These are phyloP conservation scores for Aspergillus oerlinghausenensis DNA, from an alignment of 2,329 filamentous ascomycete genomes.

Conservation along the genomic window DNA sequence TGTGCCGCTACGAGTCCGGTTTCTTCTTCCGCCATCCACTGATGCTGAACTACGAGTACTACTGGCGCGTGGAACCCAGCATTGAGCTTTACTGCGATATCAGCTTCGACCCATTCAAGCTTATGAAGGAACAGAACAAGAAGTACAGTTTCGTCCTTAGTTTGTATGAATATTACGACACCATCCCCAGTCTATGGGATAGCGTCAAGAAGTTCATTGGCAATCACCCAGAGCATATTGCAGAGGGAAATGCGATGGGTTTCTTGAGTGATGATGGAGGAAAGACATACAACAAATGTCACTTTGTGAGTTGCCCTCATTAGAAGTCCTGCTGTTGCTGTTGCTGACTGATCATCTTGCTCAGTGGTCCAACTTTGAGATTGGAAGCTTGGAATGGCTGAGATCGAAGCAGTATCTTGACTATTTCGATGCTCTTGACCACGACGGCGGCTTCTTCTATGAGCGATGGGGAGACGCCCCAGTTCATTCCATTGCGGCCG, in stretches of 20 bases:
- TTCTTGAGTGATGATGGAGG: constrained; percentile 91
- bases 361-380: constrained; percentile 98
- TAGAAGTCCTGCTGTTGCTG: background rate
- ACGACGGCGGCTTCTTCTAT: constrained; percentile 96
- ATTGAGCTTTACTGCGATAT: constrained; percentile 96
- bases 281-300: constrained; percentile 92
- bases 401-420: constrained; percentile 83
- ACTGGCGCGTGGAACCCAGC: constrained; percentile 98
- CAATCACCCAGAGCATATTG: constrained; percentile 83
- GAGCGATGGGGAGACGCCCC: constrained; percentile 98
- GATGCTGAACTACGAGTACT: constrained; percentile 97
- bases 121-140: constrained; percentile 93
- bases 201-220: constrained; percentile 92
- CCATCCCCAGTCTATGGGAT: constrained; percentile 93
- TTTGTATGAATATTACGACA: constrained; percentile 94
- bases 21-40: constrained; percentile 97
- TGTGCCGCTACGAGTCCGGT: constrained; percentile 98
- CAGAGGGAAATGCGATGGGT: constrained; percentile 75
- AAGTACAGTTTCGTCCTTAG: constrained; percentile 98
- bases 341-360: constrained; percentile 13
- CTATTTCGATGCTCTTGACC: constrained; percentile 83
- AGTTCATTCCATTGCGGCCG: constrained; percentile 94
- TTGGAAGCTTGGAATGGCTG: constrained; percentile 90
- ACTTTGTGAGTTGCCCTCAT: constrained; percentile 65
- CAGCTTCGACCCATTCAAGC: constrained; percentile 92